Base-by-base conservation (phyloP, 2,329 filamentous ascomycete species). In the Alternaria brassicicola region DNA sequence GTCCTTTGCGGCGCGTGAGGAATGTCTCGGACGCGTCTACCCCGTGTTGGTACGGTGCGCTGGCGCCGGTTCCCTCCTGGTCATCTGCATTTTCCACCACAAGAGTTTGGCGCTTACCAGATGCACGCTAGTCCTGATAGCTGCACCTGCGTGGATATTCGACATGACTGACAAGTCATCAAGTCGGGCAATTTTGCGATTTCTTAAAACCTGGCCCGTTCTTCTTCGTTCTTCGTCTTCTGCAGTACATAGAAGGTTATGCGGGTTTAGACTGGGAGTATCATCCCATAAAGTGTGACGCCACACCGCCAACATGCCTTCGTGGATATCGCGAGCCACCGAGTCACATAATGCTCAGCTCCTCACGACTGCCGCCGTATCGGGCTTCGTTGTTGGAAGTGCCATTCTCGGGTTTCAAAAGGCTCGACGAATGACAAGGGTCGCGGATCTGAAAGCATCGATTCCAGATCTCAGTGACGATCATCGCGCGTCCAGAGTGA, bases 301-400 rank as follows among this genome's bases (percentile, higher is more conserved):
- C 31, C 33, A 50, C 19, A 46, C n/a, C 30, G 30, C 36, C 59
- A 61, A 62, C 21, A 82, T 82, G 80, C 79, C 79, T 65, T 78
- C 76, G 55, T 82, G 80, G 80, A 70, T 82, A 62, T 74, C 78
- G 57, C 74, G 79, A 47, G 72, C 77, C 30, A 77, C 78, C 4
- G 74, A 76, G 36, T 82, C 79, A 38, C 82, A 82, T 70, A 76
- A 79, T 67, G 76, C 81, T 39, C 91, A 93, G 74, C 80, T 95
- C 33, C 84, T 87, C 17, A 85, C 88, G 3, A 92, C 91, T 0
- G 91, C 91, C 2, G 80, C 91, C 21, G 75, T 83, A 9, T 83
- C 82, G 4, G 79, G 79, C 10, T 78, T 79, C 7, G 69, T 84
- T 6, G 81, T 83, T 25, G 81, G 78, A 4, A 80, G 81, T 64